These are phyloP conservation scores for Epichloe uncinata DNA, from an alignment of 2,329 filamentous ascomycete genomes.

Conservation along the genomic window DNA sequence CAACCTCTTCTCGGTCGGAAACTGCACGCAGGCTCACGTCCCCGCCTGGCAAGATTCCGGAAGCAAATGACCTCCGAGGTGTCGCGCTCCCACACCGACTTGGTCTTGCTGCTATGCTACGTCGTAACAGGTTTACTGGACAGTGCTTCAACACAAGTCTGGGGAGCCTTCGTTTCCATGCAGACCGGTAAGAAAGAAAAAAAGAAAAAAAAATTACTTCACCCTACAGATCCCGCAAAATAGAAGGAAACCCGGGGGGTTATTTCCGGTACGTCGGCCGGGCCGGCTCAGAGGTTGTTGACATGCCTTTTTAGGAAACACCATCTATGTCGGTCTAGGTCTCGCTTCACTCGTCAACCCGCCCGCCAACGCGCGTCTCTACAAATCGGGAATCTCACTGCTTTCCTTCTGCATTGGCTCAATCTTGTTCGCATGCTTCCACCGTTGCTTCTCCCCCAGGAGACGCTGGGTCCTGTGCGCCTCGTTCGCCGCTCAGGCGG, in stretches of 20 bases:
- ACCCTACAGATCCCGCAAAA: neutral
- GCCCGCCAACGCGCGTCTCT: slow-evolving; percentile 16
- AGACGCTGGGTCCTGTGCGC: slow-evolving; percentile 51
- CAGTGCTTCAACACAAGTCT: slow-evolving; percentile 61
- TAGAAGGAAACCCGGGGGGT: too few species aligned
- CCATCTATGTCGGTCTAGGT: slow-evolving; percentile 65
- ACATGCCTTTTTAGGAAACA: slow-evolving; percentile 44
- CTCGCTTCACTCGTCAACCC: slow-evolving; percentile 39
- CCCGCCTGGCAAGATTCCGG: slow-evolving; percentile 15
- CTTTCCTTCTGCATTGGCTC: slow-evolving; percentile 59
- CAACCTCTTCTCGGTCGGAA: slow-evolving; percentile 18
- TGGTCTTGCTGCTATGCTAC: slow-evolving; percentile 59
- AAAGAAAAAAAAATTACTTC: too few species aligned
- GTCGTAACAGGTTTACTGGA: slow-evolving; percentile 66
- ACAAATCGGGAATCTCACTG: slow-evolving; percentile 58
- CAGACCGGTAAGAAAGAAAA: slow-evolving; percentile 56
- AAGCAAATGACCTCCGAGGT: slow-evolving; percentile 32
- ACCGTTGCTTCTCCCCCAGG: slow-evolving; percentile 47
- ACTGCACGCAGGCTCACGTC: slow-evolving; percentile 5
- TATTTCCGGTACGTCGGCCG: too few species aligned
- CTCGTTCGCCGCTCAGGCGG: slow-evolving; percentile 41
- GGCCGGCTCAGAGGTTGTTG: neutral
- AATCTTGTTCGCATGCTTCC: slow-evolving; percentile 56
- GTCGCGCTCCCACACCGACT: slow-evolving; percentile 49
- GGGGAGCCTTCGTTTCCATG: slow-evolving; percentile 74